A percentile compares a stretch with the other conserved stretches of the same genome.
Evolutionary conservation across 208 protist species (phyloP).

Genomic region (Vickermania ingenoplastis): DNA sequence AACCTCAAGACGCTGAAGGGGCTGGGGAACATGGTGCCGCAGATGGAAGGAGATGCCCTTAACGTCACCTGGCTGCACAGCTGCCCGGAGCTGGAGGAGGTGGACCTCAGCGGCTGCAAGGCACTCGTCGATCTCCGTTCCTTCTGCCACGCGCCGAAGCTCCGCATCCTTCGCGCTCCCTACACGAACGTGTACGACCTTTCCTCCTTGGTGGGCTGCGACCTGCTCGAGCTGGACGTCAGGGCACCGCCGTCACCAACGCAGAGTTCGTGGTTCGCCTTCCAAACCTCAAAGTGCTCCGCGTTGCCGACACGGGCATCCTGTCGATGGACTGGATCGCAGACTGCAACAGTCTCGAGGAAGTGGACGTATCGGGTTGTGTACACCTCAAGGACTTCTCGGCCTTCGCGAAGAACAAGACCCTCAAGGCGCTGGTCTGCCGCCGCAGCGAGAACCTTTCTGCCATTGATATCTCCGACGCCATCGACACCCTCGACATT

Average conservation of each 20-base stretch:
- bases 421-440: conserved; percentile 1
- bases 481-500: not conserved
- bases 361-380: conserved; percentile 2
- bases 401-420: not conserved
- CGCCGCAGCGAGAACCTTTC: not conserved
- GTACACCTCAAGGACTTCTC: not conserved
- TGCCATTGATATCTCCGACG: not conserved
- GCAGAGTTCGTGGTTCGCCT: not conserved
- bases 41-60: not conserved
- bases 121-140: not conserved
- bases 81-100: not conserved
- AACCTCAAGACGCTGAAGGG: not conserved
- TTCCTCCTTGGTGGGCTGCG: not conserved
- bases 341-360: not conserved
- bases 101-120: conserved; percentile 5
- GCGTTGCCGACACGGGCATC: not conserved
- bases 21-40: not conserved
- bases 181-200: conserved; percentile 4
- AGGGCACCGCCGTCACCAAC: not conserved
- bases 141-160: not conserved
- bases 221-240: not conserved
- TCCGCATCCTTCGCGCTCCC: not conserved
- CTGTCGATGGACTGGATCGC: conserved; percentile 2
- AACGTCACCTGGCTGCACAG: not conserved
- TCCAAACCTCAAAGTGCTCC: not conserved